A percentile compares a stretch with the other conserved stretches of the same genome.
Evolutionary conservation across 2,329 filamentous ascomycete species (phyloP).

Genomic region (Esteya vermicola): DNA sequence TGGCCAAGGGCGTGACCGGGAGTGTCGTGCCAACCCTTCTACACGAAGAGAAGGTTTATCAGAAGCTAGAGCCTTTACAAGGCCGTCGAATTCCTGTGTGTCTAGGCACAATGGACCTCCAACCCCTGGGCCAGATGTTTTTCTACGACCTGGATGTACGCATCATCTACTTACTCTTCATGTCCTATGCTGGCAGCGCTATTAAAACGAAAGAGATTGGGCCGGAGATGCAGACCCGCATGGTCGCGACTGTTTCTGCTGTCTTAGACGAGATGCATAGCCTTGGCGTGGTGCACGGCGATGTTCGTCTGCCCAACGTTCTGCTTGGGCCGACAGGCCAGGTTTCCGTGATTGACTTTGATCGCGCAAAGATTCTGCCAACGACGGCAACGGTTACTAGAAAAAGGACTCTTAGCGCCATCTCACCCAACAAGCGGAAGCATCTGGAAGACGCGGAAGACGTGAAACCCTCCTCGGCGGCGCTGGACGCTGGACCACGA

Average conservation of each 20-base stretch:
- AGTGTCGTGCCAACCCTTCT: slow-evolving; percentile 1
- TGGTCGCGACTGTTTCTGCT: not conserved
- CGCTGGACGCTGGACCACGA: no score
- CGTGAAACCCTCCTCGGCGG: no score
- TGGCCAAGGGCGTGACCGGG: slow-evolving; percentile 20
- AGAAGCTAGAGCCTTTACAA: slow-evolving; percentile 2
- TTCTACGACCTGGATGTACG: slow-evolving; percentile 7
- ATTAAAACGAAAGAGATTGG: not conserved
- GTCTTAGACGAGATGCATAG: slow-evolving; percentile 3
- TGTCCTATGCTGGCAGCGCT: slow-evolving; percentile 4
- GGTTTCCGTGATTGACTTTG: slow-evolving; percentile 4
- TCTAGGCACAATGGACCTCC: slow-evolving; percentile 6
- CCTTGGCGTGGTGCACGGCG: slow-evolving; percentile 6
- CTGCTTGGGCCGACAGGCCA: not conserved
- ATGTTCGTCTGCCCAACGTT: slow-evolving; percentile 5
- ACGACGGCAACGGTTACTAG: no score
- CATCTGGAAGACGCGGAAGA: not conserved
- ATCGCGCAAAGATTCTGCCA: not conserved
- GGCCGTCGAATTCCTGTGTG: slow-evolving; percentile 6
- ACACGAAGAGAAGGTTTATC: slow-evolving; percentile 5
- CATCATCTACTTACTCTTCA: slow-evolving; percentile 4
- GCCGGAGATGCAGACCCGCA: not conserved
- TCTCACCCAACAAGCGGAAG: slow-evolving; percentile 1
- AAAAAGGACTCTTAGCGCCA: not conserved
- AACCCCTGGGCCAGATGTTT: slow-evolving; percentile 1